Percentiles rank a stretch among this genome's conserved stretches.
Evolutionary conservation across 2,329 filamentous ascomycete genomes (phyloP).

Genomic region (Fusarium heterosporum): DNA sequence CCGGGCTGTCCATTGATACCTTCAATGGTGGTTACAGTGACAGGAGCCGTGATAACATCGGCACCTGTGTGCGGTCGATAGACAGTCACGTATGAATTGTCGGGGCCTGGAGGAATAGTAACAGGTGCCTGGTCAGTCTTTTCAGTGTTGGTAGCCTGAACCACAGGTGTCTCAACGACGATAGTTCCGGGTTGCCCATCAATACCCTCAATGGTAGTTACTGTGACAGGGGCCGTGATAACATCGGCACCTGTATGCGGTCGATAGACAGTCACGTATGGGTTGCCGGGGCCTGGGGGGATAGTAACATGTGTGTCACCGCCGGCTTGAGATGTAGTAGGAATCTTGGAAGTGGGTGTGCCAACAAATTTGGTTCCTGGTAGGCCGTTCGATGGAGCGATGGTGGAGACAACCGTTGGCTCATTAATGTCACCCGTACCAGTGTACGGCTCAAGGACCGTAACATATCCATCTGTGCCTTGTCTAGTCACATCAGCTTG

Average conservation of each 20-base stretch:
- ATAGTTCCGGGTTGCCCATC: constrained; percentile 22
- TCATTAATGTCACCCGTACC: constrained; percentile 19
- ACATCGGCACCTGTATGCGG: constrained; percentile 7
- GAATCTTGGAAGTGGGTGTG: constrained; percentile 6
- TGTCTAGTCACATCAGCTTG: constrained; percentile 6
- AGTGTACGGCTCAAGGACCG: constrained; percentile 24
- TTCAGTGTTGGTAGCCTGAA: neutral
- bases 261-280: constrained; percentile 25
- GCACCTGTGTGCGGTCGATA: constrained; percentile 30
- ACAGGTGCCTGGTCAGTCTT: neutral
- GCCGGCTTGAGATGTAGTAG: neutral
- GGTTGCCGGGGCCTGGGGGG: constrained; percentile 10
- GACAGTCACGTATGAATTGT: constrained; percentile 28
- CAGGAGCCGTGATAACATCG: constrained; percentile 19
- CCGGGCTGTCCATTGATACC: constrained; percentile 17
- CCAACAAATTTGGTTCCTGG: constrained; percentile 30
- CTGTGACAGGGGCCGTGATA: constrained; percentile 15
- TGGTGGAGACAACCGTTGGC: constrained; percentile 21
- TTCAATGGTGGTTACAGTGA: constrained; percentile 27
- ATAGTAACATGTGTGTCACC: constrained; percentile 5
- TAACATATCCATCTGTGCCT: constrained; percentile 26
- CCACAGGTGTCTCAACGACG: constrained; percentile 18
- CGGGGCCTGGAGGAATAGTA: constrained; percentile 22
- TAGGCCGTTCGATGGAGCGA: constrained; percentile 16
- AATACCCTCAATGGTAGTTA: constrained; percentile 17